Evolutionary conservation across 2,329 filamentous ascomycete genomes (phyloP).

Genomic region (Neonectria coccinea): DNA sequence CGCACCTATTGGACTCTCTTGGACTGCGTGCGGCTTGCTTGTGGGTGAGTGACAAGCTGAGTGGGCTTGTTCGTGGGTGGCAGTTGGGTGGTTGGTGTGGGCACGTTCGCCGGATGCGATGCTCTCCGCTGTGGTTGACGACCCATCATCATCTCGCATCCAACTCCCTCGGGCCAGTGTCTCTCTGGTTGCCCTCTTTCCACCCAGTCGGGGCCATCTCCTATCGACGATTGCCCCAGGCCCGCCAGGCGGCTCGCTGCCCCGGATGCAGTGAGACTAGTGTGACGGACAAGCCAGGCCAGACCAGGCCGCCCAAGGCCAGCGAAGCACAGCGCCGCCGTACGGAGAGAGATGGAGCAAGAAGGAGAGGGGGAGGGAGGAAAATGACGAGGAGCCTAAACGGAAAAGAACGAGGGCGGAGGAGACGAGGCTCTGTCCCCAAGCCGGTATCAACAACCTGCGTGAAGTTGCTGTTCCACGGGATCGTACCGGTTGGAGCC

Average conservation of each 20-base stretch:
- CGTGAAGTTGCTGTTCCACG: neutral
- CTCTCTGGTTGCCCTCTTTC: conserved; percentile 1
- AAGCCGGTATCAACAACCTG: conserved; percentile 11
- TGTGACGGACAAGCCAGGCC: conserved; percentile 13
- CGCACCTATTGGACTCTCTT: neutral
- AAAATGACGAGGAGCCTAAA: neutral
- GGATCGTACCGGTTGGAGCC: neutral
- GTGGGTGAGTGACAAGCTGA: conserved; percentile 19
- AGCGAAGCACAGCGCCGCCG: neutral
- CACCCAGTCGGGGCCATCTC: conserved; percentile 11
- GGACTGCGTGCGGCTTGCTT: conserved; percentile 17
- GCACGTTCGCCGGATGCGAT: conserved; percentile 42
- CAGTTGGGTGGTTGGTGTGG: conserved; percentile 30
- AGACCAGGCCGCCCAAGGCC: neutral
- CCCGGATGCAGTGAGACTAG: conserved; percentile 28
- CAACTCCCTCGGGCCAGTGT: conserved; percentile 7
- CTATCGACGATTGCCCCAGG: conserved; percentile 10
- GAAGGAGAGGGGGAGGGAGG: neutral
- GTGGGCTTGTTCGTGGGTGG: conserved; percentile 22
- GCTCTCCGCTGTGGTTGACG: conserved; percentile 16
- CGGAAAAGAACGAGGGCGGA: conserved; percentile 2
- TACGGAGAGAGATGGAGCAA: neutral
- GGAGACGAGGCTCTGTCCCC: conserved; percentile 10
- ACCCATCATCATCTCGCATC: conserved; percentile 26
- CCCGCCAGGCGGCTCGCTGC: conserved; percentile 12